Evolutionary conservation across 192 early-diverging fungal genomes (phyloP).

Genomic region (Coemansia sp.): DNA sequence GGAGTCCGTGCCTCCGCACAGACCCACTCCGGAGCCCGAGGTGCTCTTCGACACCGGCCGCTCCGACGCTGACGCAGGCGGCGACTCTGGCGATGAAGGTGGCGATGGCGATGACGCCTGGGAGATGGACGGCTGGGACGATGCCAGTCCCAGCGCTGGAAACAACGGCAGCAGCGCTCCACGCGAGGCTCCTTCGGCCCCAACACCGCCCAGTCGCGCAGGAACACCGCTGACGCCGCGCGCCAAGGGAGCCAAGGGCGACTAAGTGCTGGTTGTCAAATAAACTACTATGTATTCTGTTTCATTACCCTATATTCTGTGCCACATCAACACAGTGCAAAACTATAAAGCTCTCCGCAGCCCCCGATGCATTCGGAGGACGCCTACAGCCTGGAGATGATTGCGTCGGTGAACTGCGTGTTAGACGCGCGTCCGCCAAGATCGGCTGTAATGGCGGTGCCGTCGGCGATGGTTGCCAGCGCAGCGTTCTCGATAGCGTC

Average conservation of each 20-base stretch:
- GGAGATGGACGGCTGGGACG: conserved; percentile 29
- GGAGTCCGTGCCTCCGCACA: conserved; percentile 10
- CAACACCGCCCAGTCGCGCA: not conserved
- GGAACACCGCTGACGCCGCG: not conserved
- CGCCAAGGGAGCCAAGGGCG: conserved; percentile 29
- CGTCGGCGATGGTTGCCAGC: conserved; percentile 92
- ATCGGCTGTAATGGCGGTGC: conserved; percentile 85
- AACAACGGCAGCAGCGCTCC: conserved; percentile 3
- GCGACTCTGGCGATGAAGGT: not conserved
- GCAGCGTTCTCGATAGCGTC: conserved; percentile 87
- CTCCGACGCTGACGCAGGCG: not conserved
- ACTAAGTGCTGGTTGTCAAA: conserved; percentile 1
- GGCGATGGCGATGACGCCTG: conserved; percentile 16
- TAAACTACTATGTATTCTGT: not conserved
- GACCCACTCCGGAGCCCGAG: conserved; percentile 6
- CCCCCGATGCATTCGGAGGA: too few relatives aligned
- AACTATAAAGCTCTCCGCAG: too few relatives aligned
- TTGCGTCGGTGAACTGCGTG: conserved; percentile 79
- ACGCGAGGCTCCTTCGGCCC: not conserved
- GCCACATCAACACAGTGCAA: too few relatives aligned
- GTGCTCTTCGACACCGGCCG: conserved; percentile 28
- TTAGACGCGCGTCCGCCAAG: conserved; percentile 84
- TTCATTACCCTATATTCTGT: not conserved
- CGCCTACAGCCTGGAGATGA: conserved; percentile 68
- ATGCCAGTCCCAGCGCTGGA: not conserved